phyloP scores from a whole-genome alignment of 176 grass and related monocot genomes.

The Zoysia japonica region DNA sequence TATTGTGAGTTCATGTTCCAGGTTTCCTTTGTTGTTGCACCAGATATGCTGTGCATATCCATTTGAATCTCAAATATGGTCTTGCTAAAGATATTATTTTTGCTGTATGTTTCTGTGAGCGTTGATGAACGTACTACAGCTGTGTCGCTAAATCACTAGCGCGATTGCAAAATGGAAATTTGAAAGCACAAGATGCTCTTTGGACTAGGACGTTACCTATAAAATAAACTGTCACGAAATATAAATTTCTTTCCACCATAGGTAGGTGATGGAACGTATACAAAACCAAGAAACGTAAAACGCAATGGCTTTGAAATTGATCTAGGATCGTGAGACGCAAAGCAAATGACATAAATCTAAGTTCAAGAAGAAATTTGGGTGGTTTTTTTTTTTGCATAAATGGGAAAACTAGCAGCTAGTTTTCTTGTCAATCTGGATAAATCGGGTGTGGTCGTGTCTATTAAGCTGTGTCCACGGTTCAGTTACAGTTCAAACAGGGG shows the following conservation, averaged over 20 bases:
- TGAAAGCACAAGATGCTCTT: background rate
- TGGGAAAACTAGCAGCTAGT: too few relatives aligned
- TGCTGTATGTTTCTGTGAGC: background rate
- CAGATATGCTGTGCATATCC: background rate
- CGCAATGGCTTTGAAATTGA: background rate
- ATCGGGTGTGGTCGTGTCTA: too few relatives aligned
- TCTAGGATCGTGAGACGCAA: background rate
- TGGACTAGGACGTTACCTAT: background rate
- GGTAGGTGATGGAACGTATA: background rate
- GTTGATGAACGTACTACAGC: background rate
- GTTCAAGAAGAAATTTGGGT: background rate
- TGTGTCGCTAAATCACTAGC: background rate
- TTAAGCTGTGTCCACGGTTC: too few relatives aligned
- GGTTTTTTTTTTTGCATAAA: too few relatives aligned
- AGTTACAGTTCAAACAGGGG: too few relatives aligned
- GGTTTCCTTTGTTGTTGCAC: background rate
- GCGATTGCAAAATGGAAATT: background rate
- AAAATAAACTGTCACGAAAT: too few relatives aligned
- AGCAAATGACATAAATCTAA: background rate
- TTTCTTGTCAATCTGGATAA: too few relatives aligned
- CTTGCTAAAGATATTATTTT: background rate
- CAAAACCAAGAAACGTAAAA: background rate
- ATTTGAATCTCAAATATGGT: background rate
- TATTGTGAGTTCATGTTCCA: background rate
- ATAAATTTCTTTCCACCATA: background rate